Evolutionary conservation across 306 rosid species (phyloP).

Genomic region (Lablab purpureus): DNA sequence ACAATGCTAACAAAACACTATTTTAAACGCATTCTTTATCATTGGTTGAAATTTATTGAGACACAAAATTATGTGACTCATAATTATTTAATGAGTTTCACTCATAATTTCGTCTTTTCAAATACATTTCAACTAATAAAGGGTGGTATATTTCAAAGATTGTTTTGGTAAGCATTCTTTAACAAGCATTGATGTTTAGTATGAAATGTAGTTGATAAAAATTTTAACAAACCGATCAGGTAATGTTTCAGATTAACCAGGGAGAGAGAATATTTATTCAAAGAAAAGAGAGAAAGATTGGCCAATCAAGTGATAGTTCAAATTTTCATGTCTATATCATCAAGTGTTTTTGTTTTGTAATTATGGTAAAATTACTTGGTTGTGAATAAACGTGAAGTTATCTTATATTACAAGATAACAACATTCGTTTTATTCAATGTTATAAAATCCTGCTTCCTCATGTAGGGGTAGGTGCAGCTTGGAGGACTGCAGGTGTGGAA

Average conservation of each 20-base stretch:
- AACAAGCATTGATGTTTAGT: neutral
- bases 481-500: conserved; percentile 85
- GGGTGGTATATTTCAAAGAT: neutral
- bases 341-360: neutral
- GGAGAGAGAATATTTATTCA: neutral
- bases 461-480: conserved; percentile 91
- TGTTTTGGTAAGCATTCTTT: neutral
- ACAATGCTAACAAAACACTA: neutral
- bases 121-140: neutral
- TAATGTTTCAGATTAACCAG: neutral
- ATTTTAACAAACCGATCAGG: neutral
- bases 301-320: neutral
- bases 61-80: neutral
- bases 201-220: neutral
- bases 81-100: neutral
- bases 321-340: neutral
- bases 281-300: neutral
- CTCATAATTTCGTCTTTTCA: neutral
- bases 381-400: neutral
- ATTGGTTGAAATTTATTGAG: neutral
- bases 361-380: neutral
- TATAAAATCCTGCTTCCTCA: conserved; percentile 13
- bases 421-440: conserved; percentile 19
- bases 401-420: neutral
- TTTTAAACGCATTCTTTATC: neutral